These are phyloP conservation scores for Nannizziopsis arthrosporioides DNA, from an alignment of 2,329 filamentous ascomycete genomes.

Conservation along the genomic window DNA sequence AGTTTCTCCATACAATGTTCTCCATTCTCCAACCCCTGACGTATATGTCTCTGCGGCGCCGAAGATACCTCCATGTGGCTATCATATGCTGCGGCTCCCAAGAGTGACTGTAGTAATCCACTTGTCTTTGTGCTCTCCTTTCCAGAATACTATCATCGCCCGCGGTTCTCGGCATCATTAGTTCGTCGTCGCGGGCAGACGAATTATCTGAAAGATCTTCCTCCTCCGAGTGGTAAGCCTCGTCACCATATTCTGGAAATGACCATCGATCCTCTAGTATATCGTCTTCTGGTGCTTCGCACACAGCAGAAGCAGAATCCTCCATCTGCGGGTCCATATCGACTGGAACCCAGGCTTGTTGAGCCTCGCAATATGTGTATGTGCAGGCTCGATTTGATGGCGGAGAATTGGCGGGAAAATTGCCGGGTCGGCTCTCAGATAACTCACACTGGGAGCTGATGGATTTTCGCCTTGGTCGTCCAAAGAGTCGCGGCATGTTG, in stretches of 20 bases:
- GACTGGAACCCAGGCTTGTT: no score
- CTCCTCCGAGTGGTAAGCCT: not conserved
- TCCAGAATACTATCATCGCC: slow-evolving; percentile 64
- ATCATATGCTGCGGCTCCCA: slow-evolving; percentile 96
- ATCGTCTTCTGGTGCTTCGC: no score
- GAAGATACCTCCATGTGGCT: slow-evolving; percentile 91
- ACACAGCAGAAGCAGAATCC: no score
- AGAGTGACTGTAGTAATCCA: slow-evolving; percentile 89
- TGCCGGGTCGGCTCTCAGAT: no score
- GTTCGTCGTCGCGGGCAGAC: not conserved
- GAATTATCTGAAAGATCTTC: not conserved
- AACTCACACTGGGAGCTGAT: no score
- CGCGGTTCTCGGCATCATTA: not conserved
- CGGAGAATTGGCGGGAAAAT: no score
- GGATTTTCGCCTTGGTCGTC: no score
- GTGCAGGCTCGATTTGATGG: no score
- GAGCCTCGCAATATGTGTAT: no score
- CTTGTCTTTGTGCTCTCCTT: slow-evolving; percentile 67
- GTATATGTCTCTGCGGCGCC: slow-evolving; percentile 65
- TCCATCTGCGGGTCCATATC: no score
- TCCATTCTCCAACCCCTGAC: slow-evolving; percentile 72
- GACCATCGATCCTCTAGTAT: no score
- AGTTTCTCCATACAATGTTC: slow-evolving; percentile 94
- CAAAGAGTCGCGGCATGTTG: no score
- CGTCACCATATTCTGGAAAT: not conserved